phyloP scores from a whole-genome alignment of 495 filamentous ascomycete species.

The Penicillium tannophilum region DNA sequence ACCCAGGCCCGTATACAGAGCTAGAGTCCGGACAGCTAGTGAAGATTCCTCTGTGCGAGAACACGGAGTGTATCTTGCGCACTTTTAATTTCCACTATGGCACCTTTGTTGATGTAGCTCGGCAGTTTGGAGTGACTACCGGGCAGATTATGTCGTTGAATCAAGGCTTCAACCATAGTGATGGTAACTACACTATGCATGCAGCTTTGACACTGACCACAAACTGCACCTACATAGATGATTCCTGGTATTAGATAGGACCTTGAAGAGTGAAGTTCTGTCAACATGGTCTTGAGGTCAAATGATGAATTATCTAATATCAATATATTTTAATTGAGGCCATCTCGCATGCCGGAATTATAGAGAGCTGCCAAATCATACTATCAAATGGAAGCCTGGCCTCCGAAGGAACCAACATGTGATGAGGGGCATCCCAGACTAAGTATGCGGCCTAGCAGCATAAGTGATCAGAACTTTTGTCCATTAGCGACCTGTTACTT shows the following conservation, averaged over 20 bases:
- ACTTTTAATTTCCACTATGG: background rate
- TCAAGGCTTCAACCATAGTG: background rate
- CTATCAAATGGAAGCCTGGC: too few relatives aligned
- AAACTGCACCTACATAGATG: background rate
- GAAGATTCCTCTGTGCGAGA: background rate
- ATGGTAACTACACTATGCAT: background rate
- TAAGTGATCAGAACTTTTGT: too few relatives aligned
- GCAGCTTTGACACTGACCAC: background rate
- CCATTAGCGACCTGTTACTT: too few relatives aligned
- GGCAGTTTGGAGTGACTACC: background rate
- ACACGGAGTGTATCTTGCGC: background rate
- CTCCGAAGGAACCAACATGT: too few relatives aligned
- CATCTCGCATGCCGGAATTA: too few relatives aligned
- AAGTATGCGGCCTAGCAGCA: too few relatives aligned
- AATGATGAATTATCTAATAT: too few relatives aligned
- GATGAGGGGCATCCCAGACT: too few relatives aligned
- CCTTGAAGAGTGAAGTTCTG: background rate
- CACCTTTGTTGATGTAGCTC: background rate
- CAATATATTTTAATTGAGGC: too few relatives aligned
- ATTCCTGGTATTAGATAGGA: background rate
- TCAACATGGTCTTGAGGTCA: too few relatives aligned
- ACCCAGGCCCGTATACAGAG: background rate
- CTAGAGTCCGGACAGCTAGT: background rate
- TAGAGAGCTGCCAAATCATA: too few relatives aligned
- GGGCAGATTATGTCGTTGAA: constrained; percentile 1